Evolutionary conservation across 305 asterid genomes (phyloP), one percentile per base, ranked within the genome.

Genomic region (Fraxinus angustifolia): DNA sequence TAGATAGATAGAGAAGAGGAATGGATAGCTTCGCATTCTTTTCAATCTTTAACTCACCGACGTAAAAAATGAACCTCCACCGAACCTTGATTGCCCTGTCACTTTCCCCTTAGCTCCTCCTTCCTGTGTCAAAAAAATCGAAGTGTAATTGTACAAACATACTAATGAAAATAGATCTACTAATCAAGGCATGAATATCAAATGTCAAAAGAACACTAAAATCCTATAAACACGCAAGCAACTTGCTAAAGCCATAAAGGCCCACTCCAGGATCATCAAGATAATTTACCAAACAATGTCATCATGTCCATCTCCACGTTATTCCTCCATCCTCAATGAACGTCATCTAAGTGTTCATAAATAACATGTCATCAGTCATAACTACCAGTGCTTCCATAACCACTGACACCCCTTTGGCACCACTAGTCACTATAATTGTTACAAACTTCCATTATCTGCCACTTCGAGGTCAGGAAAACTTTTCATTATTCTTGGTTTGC

Each of bases 61-160:
- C 53, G 80, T 80, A 75, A 77, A 81, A 86, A 89, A 86, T 78
- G 92, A 75, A 62, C 88, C 92, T 78, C 91, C 88, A 45, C 87
- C 42, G 75, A 81, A 86, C 21, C 81, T 86, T 11, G 87, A 77
- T 76, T 78, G 70, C 45, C 87, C 87, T 10, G 82, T 26, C 17
- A 67, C 48, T 78, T 88, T 88, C 45, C 85, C 90, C 83, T 85
- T 78, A 60, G 77, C 83, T 33, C 83, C 85, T 26, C 50, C 83
- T 75, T 80, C 92, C 88, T 89, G 82, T 48, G 34, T 19, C 17
- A 12, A 21, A 76, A 23, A 77, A 73, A 50, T 62, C 19, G 45
- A 45, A 73, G 6, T 45, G 56, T 8, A 74, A 14, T 42, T 76
- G 67, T 17, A 26, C 12, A 14, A 45, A 2, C 40, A 11, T 26